Conservation (phyloP, 2,329 filamentous ascomycete species). For the Penicillium sp. region DNA sequence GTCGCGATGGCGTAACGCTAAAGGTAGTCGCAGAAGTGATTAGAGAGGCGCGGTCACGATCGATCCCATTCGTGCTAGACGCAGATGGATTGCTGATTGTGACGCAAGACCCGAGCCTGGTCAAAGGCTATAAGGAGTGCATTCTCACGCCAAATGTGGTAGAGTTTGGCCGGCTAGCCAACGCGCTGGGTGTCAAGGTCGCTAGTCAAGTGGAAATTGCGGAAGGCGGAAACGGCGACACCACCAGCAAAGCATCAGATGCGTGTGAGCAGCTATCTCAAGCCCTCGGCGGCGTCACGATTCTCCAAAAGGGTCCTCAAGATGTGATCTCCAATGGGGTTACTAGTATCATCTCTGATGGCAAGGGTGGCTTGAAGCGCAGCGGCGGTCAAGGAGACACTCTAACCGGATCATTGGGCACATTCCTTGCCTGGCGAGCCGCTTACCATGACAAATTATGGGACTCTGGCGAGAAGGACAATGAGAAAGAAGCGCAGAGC, state of each 20-base stretch:
- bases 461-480: constrained; percentile 51
- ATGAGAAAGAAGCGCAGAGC: constrained; percentile 32
- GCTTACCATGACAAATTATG: constrained; percentile 83
- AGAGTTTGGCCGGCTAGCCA: constrained; percentile 81
- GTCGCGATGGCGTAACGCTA: constrained; percentile 86
- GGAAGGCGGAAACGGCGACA: constrained; percentile 39
- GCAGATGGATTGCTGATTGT: constrained; percentile 84
- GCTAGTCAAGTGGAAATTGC: constrained; percentile 38
- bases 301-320: constrained; percentile 81
- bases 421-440: constrained; percentile 81
- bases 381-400: constrained; percentile 96
- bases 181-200: constrained; percentile 68
- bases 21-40: constrained; percentile 79
- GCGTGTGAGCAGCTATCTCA: constrained; percentile 70
- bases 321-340: constrained; percentile 83
- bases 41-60: constrained; percentile 67
- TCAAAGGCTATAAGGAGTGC: constrained; percentile 77
- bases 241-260: constrained; percentile 52
- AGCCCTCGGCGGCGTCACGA: constrained; percentile 80
- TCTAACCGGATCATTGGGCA: constrained; percentile 83
- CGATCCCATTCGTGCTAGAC: constrained; percentile 82
- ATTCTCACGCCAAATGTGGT: constrained; percentile 94
- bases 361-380: constrained; percentile 80
- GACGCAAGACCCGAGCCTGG: constrained; percentile 70
- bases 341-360: constrained; percentile 71